These are phyloP conservation scores for Trametes gibbosa DNA, from an alignment of 768 basidiomycete genomes.

Conservation along the genomic window DNA sequence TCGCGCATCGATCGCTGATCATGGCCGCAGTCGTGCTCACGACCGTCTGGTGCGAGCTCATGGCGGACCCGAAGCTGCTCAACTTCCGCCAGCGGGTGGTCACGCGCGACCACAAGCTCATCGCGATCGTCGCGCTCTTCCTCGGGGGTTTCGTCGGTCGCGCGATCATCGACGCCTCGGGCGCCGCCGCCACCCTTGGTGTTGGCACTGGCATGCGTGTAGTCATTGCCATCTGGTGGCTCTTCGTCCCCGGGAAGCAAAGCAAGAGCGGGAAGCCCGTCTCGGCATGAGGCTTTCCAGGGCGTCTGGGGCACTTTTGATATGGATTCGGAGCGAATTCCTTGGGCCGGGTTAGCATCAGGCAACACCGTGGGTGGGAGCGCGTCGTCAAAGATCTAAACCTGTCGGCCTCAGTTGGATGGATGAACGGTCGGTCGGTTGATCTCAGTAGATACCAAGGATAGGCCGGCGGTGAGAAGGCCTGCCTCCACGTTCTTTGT, in stretches of 20 bases:
- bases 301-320: no score
- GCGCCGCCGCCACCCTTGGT: conserved; percentile 63
- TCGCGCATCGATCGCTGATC: neutral
- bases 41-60: conserved; percentile 85
- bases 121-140: conserved; percentile 69
- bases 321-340: no score
- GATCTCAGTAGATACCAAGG: neutral
- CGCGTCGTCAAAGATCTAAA: neutral
- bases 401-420: neutral
- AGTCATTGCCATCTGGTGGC: conserved; percentile 61
- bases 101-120: conserved; percentile 68
- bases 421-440: neutral
- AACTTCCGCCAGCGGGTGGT: conserved; percentile 45
- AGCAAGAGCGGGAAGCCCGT: conserved; percentile 13
- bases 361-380: neutral
- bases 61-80: conserved; percentile 79
- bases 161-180: conserved; percentile 56
- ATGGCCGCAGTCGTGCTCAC: conserved; percentile 66
- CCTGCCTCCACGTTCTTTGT: neutral
- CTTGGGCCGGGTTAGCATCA: neutral
- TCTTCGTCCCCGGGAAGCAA: conserved; percentile 52
- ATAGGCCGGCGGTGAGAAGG: neutral
- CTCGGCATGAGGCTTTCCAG: neutral
- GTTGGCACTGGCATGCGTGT: conserved; percentile 62
- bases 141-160: conserved; percentile 70